Conservation (phyloP, 75 land plant genomes). For the Sequoiadendron giganteum region DNA sequence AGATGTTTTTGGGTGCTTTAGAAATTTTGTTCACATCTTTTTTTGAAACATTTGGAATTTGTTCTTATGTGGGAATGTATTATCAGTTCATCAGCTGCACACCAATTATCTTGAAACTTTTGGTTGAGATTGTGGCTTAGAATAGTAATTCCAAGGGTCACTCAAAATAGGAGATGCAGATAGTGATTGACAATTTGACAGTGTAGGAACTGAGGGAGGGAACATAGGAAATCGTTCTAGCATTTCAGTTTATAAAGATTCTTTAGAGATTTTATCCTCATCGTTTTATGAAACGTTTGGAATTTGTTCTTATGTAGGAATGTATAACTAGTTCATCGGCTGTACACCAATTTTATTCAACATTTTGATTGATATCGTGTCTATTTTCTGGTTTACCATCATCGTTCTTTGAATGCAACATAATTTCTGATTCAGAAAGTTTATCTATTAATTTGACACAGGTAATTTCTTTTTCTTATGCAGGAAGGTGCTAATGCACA, state of each 20-base stretch:
- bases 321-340: not conserved
- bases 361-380: not conserved
- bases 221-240: not conserved
- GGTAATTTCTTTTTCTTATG: not conserved
- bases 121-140: not conserved
- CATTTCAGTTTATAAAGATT: not conserved
- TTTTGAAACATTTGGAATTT: not conserved
- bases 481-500: conserved; percentile 34
- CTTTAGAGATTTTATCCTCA: not conserved
- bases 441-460: not conserved
- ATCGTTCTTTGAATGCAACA: not conserved
- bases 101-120: not conserved
- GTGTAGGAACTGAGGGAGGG: not conserved
- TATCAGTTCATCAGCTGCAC: not conserved
- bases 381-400: not conserved
- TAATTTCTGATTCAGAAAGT: not conserved
- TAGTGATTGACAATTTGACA: not conserved
- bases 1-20: not conserved
- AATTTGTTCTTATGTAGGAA: not conserved
- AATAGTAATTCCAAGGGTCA: not conserved
- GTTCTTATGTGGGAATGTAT: not conserved
- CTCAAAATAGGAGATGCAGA: not conserved
- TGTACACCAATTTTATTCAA: not conserved
- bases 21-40: not conserved
- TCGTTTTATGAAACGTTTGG: not conserved